These are phyloP conservation scores for Gaeumannomyces sp. DNA, from an alignment of 2,329 filamentous ascomycete genomes.

Conservation along the genomic window DNA sequence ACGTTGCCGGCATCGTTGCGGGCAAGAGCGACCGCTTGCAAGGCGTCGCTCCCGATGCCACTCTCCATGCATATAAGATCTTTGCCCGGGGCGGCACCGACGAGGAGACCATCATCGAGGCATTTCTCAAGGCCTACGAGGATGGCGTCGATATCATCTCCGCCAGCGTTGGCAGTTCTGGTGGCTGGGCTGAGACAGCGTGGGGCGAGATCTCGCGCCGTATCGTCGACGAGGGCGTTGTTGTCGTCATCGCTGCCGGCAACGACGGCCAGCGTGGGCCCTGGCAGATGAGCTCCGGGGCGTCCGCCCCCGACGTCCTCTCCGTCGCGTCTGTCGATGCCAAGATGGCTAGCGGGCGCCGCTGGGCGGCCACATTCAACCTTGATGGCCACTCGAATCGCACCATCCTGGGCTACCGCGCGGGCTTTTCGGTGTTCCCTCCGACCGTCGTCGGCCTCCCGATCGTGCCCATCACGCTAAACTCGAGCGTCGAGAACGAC, in stretches of 20 bases:
- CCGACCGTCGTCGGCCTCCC: slow-evolving; percentile 17
- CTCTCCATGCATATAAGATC: slow-evolving; percentile 20
- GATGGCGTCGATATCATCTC: slow-evolving; percentile 37
- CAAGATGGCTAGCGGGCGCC: slow-evolving; percentile 13
- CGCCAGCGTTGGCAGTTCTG: slow-evolving; percentile 4
- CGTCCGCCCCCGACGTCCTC: slow-evolving; percentile 34
- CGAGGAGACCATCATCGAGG: slow-evolving; percentile 27
- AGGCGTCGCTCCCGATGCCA: slow-evolving; percentile 22
- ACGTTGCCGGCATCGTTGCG: slow-evolving; percentile 22
- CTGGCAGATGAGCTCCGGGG: slow-evolving; percentile 2
- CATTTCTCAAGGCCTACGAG: slow-evolving; percentile 28
- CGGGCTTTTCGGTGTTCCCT: slow-evolving; percentile 14
- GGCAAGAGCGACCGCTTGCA: slow-evolving; percentile 17
- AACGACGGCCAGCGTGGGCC: slow-evolving; percentile 27
- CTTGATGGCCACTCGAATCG: slow-evolving; percentile 11
- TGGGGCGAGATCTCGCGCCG: slow-evolving; percentile 18
- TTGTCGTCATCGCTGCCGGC: slow-evolving; percentile 33
- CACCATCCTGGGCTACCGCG: slow-evolving; percentile 14
- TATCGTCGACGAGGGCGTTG: slow-evolving; percentile 34
- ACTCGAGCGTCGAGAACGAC: slow-evolving; percentile 41
- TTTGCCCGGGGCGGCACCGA: slow-evolving; percentile 19
- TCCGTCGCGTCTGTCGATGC: slow-evolving; percentile 36
- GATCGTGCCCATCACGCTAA: slow-evolving; percentile 23
- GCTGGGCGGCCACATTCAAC: slow-evolving; percentile 14
- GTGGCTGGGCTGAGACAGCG: slow-evolving; percentile 4